phyloP scores from a whole-genome alignment of 192 early-diverging fungal genomes.

The Gigaspora rosea region DNA sequence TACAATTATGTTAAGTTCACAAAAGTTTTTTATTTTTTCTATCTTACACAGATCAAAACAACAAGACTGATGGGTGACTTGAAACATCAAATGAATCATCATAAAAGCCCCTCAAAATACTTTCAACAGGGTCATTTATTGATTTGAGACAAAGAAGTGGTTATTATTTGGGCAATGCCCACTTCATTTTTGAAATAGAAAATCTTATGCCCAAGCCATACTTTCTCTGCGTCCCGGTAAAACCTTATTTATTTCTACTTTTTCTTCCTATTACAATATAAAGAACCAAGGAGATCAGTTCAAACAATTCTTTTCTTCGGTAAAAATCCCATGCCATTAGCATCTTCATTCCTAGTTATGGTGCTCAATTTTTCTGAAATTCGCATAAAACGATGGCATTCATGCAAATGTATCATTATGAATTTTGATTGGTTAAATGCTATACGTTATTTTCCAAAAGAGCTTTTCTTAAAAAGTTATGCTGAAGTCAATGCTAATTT shows the following conservation, averaged over 20 bases:
- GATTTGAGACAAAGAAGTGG: conserved; percentile 15
- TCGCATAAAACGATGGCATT: too few relatives aligned
- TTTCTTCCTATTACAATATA: conserved; percentile 23
- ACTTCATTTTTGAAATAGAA: conserved; percentile 18
- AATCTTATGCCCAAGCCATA: conserved; percentile 6
- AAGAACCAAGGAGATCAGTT: not conserved
- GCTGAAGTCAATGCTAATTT: too few relatives aligned
- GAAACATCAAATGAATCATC: not conserved
- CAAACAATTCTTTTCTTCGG: conserved; percentile 15
- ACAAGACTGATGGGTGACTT: too few relatives aligned
- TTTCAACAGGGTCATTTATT: conserved; percentile 28
- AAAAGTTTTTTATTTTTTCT: too few relatives aligned
- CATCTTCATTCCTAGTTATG: conserved; percentile 17
- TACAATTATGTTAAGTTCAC: not conserved
- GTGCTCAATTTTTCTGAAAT: conserved; percentile 26
- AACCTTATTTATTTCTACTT: conserved; percentile 25
- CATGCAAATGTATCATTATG: too few relatives aligned
- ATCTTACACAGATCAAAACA: too few relatives aligned
- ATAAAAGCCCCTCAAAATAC: conserved; percentile 18
- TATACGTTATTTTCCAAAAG: too few relatives aligned
- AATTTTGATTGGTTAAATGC: too few relatives aligned
- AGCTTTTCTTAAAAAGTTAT: too few relatives aligned
- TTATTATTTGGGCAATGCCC: conserved; percentile 27
- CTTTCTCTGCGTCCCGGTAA: conserved; percentile 22
- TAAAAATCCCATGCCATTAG: conserved; percentile 24